A percentile compares a stretch with the other conserved stretches of the same genome.
Evolutionary conservation across 192 early-diverging fungal genomes (phyloP).

Genomic region (Rhizophagus clarus): DNA sequence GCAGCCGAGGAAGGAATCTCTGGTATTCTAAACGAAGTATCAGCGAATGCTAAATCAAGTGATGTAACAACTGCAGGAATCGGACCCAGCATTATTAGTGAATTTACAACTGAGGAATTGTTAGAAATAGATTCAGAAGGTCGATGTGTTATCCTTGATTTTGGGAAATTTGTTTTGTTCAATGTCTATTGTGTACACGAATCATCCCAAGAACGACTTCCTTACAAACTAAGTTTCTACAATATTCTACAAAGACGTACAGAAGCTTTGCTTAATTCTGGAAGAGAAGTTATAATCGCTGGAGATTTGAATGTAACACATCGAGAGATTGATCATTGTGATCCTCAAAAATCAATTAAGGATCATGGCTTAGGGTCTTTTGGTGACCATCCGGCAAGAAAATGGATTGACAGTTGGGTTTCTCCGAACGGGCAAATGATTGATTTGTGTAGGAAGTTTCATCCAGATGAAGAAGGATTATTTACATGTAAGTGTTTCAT

Average conservation of each 20-base stretch:
- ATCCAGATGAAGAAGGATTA: slow-evolving; percentile 54
- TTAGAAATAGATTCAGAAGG: slow-evolving; percentile 71
- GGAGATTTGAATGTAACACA: slow-evolving; percentile 74
- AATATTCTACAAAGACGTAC: slow-evolving; percentile 48
- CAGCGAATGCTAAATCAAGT: neutral
- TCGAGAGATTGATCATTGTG: slow-evolving; percentile 70
- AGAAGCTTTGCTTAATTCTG: slow-evolving; percentile 48
- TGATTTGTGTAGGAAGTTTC: slow-evolving; percentile 68
- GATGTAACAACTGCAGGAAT: neutral
- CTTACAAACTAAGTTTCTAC: slow-evolving; percentile 60
- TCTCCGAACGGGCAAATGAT: slow-evolving; percentile 60
- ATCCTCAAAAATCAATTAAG: slow-evolving; percentile 60
- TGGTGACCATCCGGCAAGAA: slow-evolving; percentile 55
- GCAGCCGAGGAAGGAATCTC: slow-evolving; percentile 73
- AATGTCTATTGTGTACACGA: slow-evolving; percentile 74
- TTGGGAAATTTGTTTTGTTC: slow-evolving; percentile 73
- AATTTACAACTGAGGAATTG: slow-evolving; percentile 28
- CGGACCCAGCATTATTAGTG: neutral
- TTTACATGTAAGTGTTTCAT: slow-evolving; percentile 50
- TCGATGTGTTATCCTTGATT: slow-evolving; percentile 70
- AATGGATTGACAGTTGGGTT: slow-evolving; percentile 68
- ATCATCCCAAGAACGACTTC: slow-evolving; percentile 46
- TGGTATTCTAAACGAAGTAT: slow-evolving; percentile 37
- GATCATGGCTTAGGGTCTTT: slow-evolving; percentile 58
- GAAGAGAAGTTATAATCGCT: slow-evolving; percentile 59